Base-by-base conservation (phyloP, 805 yeast genomes). In the Saccharomycopsis sp. region DNA sequence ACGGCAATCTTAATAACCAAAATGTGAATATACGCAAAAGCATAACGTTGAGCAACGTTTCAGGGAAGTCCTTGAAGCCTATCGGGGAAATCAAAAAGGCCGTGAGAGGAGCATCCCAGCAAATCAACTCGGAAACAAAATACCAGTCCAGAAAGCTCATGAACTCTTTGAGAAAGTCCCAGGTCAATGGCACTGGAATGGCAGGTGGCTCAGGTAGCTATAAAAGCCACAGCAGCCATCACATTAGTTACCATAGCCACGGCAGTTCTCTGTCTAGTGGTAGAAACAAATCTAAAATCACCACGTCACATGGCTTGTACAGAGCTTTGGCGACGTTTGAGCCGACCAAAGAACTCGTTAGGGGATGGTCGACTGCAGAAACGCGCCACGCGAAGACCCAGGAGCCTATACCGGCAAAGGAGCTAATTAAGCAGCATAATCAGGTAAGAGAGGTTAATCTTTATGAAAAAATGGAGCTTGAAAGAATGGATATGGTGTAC, bases 291-390 rank as follows among this genome's bases (percentile, higher is more conserved):
- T 34, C 46, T 16, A 55, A 55, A 24, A 55, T 52, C 51, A 29
- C 23, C 16, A 48, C 16, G 2, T 9, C 56, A 1, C 41, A 57
- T 5, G 64, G 62, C 9, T 48, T 66, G 2, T 52, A 47, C 24
- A 50, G 48, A 2, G 18, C 58, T 18, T 53, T 67, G 16, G 37
- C 41, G 1, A 34, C 61, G 2, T 57, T 55, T 48, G 52, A 60
- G 7, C 63, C 58, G n/a, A 67, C 70, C 1, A 48, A 34, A 16
- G 55, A 54, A 29, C 18, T 54, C 7, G 34, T 55, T 1, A 34
- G 46, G 15, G 41, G 40, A 3, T 34, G 44, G 52, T 21, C 24
- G 12, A 12, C 20, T 8, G 47, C 15, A 20, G 24, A 23, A 1
- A 34, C n/a, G 20, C 9, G n/a, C 15, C 16, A 37, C 4, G 21